Percentiles rank a stretch among this genome's conserved stretches.
These are phyloP conservation scores for Pseudogymnoascus sp. DNA, from an alignment of 2,329 filamentous ascomycete species.

Conservation along the genomic window DNA sequence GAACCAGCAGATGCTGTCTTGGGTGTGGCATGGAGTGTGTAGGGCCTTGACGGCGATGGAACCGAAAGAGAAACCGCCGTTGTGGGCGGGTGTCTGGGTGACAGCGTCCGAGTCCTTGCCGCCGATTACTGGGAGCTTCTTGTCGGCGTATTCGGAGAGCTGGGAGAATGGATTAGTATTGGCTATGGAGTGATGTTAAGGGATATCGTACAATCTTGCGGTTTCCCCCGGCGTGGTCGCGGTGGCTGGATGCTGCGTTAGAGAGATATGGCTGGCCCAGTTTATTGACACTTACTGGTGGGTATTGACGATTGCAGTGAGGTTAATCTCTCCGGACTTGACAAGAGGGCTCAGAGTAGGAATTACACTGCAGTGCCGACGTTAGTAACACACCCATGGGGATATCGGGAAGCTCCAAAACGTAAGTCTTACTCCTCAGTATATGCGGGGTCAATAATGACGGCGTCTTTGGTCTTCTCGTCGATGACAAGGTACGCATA, in stretches of 20 bases:
- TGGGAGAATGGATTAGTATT: slow-evolving; percentile 8
- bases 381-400: neutral
- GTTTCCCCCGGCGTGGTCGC: slow-evolving; percentile 92
- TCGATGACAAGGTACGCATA: slow-evolving; percentile 78
- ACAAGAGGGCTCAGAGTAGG: slow-evolving; percentile 67
- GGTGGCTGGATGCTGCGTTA: slow-evolving; percentile 52
- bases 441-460: slow-evolving; percentile 74
- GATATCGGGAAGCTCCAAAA: neutral
- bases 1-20: slow-evolving; percentile 95
- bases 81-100: slow-evolving; percentile 65
- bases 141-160: slow-evolving; percentile 27
- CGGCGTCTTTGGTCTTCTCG: slow-evolving; percentile 67
- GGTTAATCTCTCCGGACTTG: slow-evolving; percentile 62
- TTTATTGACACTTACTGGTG: slow-evolving; percentile 65
- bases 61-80: slow-evolving; percentile 73
- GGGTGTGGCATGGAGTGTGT: slow-evolving; percentile 96
- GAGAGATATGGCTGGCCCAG: neutral
- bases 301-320: slow-evolving; percentile 89
- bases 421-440: slow-evolving; percentile 56
- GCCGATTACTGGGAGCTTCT: slow-evolving; percentile 61
- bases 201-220: slow-evolving; percentile 56
- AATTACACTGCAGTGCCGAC: slow-evolving; percentile 39
- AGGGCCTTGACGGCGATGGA: slow-evolving; percentile 74
- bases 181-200: neutral
- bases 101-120: slow-evolving; percentile 80